phyloP scores from a whole-genome alignment of 805 yeast species.

The Yamadazyma laniorum region DNA sequence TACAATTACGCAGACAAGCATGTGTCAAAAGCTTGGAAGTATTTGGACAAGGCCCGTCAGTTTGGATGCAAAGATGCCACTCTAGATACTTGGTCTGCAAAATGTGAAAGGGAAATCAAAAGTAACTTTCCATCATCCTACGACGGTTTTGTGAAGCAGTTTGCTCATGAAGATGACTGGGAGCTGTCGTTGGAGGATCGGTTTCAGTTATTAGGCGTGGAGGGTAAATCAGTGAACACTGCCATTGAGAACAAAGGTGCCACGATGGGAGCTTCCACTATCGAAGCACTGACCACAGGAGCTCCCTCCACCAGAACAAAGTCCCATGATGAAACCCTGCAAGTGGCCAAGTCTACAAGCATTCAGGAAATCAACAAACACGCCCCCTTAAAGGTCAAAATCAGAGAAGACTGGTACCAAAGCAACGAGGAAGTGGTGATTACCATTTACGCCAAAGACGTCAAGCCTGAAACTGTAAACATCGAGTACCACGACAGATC shows the following conservation, averaged over 20 bases:
- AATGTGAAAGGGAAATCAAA: slow-evolving; percentile 29
- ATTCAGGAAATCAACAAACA: slow-evolving; percentile 35
- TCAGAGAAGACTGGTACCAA: slow-evolving; percentile 59
- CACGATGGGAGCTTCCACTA: background rate
- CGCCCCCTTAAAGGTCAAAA: slow-evolving; percentile 38
- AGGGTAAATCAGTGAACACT: no score
- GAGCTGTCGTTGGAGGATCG: slow-evolving; percentile 1
- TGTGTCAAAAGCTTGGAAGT: slow-evolving; percentile 38
- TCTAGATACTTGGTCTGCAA: slow-evolving; percentile 46
- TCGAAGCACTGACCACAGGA: background rate
- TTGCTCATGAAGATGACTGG: slow-evolving; percentile 5
- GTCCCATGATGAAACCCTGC: background rate
- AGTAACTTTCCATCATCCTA: background rate
- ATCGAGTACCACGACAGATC: slow-evolving; percentile 39
- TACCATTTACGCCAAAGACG: slow-evolving; percentile 67
- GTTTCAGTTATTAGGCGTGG: no score
- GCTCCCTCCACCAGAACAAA: background rate
- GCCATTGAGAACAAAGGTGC: background rate
- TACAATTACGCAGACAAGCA: slow-evolving; percentile 44
- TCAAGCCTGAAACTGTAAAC: slow-evolving; percentile 48
- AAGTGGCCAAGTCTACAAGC: slow-evolving; percentile 20
- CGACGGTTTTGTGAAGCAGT: background rate
- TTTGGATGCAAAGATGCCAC: slow-evolving; percentile 46
- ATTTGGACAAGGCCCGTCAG: slow-evolving; percentile 42
- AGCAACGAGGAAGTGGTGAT: slow-evolving; percentile 53